Base-by-base conservation (phyloP, 192 early-diverging fungal genomes). In the Chytriomyces hyalinus region DNA sequence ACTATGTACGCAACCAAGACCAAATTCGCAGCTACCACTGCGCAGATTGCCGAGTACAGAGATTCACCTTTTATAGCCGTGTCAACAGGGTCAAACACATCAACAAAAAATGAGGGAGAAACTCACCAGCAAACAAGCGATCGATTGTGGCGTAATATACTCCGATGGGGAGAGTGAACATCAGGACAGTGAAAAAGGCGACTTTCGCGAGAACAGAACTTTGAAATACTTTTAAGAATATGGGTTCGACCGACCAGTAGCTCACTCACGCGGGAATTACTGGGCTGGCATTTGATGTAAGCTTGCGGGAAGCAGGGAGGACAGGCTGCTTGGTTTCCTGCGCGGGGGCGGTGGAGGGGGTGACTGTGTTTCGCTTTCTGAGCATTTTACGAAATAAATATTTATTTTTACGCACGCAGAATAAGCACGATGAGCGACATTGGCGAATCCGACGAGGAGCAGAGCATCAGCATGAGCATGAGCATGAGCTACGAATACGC, bases 101-200 rank as follows among this genome's bases (percentile, higher is more conserved):
- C 61, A 68, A 13, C 48, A 36, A 28, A 17, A 0, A 46, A 75
- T 24, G 3, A 17, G 20, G 13, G 49, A 45, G 22, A 60, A 17
- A 66, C 74, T 3, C 45, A 76, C 74, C 79, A 63, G 50, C n/a
- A 43, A 74, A 80, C 26, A 81, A 9, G 36, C 75, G 43, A 13
- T 80, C 73, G 5, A 64, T 51, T 51, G 75, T 66, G 22, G 24
- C 59, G 49, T 74, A 81, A 47, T 78, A 81, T 49, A 66, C 49
- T n/a, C 28, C 65, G 75, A 81, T 80, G 60, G 80, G 80, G 5
- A 81, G 77, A 10, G 69, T 79, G 69, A 81, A 77, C 70, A 81
- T 77, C 3, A 80, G 68, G 36, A 81, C 46, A 20, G 75, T 65
- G 61, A 81, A 81, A 47, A 77, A 76, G 67, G 75, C 67, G 15